These are phyloP conservation scores for Candida sanyiensis DNA, from an alignment of 805 yeast species.

Conservation along the genomic window DNA sequence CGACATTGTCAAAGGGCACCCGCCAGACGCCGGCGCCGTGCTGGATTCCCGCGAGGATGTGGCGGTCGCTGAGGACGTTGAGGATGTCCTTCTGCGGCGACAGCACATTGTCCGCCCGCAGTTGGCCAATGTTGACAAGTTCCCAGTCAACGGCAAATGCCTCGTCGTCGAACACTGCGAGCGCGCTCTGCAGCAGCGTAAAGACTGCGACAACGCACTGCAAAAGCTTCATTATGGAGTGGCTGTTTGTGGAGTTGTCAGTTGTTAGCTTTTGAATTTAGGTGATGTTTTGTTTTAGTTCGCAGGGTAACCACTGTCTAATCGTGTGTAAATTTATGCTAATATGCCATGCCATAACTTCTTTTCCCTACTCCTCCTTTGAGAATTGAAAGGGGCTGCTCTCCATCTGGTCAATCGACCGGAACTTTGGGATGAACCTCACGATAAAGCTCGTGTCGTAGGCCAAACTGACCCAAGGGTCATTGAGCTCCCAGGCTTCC, in stretches of 20 bases:
- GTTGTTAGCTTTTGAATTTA: neutral
- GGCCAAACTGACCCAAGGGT: conserved; percentile 24
- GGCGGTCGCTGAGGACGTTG: conserved; percentile 25
- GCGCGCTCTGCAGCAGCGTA: neutral
- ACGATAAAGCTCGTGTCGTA: conserved; percentile 21
- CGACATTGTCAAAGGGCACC: conserved; percentile 20
- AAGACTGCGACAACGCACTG: neutral
- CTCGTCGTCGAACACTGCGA: conserved; percentile 41
- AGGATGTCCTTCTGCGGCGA: conserved; percentile 17
- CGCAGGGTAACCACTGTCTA: neutral
- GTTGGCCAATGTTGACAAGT: conserved; percentile 38
- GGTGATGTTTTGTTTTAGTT: neutral
- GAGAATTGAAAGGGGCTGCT: conserved; percentile 2
- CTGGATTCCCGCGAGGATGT: conserved; percentile 32
- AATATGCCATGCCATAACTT: no score
- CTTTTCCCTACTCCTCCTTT: no score
- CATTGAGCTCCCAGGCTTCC: conserved; percentile 24
- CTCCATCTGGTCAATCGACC: conserved; percentile 14
- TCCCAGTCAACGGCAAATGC: conserved; percentile 55
- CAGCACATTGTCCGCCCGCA: conserved; percentile 20
- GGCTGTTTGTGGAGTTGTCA: no score
- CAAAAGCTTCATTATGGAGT: conserved; percentile 6
- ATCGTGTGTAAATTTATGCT: neutral
- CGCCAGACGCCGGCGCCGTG: conserved; percentile 33
- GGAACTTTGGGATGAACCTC: conserved; percentile 22